Percentiles rank a stretch among this genome's conserved stretches.
Evolutionary conservation across 768 basidiomycete genomes (phyloP).

Genomic region (Suillus hirtellus): DNA sequence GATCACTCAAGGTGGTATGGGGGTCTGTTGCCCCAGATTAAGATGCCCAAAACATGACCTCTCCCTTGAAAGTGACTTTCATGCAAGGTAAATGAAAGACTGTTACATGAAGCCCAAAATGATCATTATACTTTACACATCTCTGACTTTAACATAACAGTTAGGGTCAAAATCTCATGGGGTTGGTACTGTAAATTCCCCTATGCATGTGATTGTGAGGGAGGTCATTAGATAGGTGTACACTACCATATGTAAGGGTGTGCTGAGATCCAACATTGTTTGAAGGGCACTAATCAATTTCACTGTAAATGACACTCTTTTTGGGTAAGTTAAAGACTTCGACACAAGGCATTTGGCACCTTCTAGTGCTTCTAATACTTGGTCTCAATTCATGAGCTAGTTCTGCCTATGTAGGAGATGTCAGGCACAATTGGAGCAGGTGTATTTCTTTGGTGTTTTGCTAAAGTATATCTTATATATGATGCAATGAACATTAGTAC

Average conservation of each 20-base stretch:
- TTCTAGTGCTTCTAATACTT: constrained; percentile 31
- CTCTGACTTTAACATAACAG: neutral
- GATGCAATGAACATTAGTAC: constrained; percentile 32
- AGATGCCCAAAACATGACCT: neutral
- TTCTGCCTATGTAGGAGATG: constrained; percentile 41
- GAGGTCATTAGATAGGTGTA: neutral
- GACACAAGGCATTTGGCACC: neutral
- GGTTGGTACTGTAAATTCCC: constrained; percentile 1
- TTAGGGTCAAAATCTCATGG: neutral
- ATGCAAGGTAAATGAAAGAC: neutral
- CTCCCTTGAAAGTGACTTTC: neutral
- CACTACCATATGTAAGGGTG: neutral
- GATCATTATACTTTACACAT: neutral
- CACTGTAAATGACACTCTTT: neutral
- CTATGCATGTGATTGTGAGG: neutral
- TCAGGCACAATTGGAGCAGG: constrained; percentile 44
- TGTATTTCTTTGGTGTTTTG: constrained; percentile 37
- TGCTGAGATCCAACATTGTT: fast-evolving
- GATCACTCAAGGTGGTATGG: neutral
- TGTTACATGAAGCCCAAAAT: neutral
- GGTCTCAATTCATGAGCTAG: constrained; percentile 32
- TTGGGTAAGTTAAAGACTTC: constrained; percentile 14
- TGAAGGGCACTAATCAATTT: neutral
- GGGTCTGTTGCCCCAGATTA: neutral
- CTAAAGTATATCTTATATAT: constrained; percentile 33